Evolutionary conservation across 306 rosid species (phyloP).

Genomic region (Fragaria nilgerrensis): DNA sequence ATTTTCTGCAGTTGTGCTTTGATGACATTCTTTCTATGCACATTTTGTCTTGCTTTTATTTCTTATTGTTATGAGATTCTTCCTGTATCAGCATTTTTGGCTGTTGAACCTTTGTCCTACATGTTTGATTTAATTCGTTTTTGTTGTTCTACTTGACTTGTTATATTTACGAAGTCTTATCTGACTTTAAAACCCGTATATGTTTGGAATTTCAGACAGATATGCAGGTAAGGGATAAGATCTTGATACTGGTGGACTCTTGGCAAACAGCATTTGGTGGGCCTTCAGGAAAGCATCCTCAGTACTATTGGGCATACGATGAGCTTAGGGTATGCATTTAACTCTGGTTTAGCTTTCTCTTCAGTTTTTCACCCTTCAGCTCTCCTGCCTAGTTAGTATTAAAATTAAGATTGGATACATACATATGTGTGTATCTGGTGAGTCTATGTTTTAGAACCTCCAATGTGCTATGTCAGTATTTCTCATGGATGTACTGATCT

Average conservation of each 20-base stretch:
- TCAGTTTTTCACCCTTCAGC: background rate
- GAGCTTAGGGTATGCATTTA: constrained; percentile 63
- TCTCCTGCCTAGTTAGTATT: constrained; percentile 12
- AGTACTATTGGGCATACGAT: constrained; percentile 85
- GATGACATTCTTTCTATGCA: background rate
- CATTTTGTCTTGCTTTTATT: background rate
- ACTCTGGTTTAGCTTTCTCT: constrained; percentile 10
- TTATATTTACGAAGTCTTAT: background rate
- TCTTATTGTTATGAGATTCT: background rate
- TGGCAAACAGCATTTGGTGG: constrained; percentile 99
- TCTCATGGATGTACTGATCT: background rate
- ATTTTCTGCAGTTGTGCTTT: background rate
- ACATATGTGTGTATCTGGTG: background rate
- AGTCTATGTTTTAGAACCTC: background rate
- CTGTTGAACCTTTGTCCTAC: background rate
- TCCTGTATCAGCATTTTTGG: background rate
- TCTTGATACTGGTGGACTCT: constrained; percentile 71
- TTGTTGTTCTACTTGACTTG: background rate
- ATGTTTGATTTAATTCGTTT: background rate
- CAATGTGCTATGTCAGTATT: background rate
- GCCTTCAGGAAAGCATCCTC: constrained; percentile 83
- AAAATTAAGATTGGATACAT: background rate
- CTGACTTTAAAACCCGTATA: constrained; percentile 6
- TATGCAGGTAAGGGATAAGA: constrained; percentile 93
- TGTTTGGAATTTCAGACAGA: constrained; percentile 61